Percentiles rank a stretch among this genome's conserved stretches.
Conservation (phyloP, 352 stramenopile species). For the Pythium aristosporum region DNA sequence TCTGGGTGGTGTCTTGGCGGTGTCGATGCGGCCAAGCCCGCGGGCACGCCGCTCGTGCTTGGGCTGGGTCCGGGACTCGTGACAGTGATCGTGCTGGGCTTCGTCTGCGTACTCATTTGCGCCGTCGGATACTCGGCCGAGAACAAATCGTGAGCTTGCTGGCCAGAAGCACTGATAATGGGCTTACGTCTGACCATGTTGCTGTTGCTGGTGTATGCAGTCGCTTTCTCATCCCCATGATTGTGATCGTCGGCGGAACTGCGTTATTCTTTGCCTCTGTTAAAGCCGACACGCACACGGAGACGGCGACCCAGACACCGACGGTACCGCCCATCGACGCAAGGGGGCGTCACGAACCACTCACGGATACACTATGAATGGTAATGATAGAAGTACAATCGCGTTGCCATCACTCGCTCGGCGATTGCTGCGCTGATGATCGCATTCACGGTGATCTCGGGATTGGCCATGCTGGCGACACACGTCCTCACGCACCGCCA, state of each 20-base stretch:
- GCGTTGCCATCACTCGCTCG: constrained; percentile 33
- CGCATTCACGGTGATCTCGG: constrained; percentile 34
- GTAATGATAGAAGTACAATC: constrained; percentile 36
- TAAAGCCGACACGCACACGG: constrained; percentile 25
- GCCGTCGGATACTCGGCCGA: constrained; percentile 31
- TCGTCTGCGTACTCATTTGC: constrained; percentile 34
- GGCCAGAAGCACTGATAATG: too few relatives aligned
- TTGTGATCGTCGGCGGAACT: constrained; percentile 27
- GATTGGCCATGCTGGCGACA: constrained; percentile 37
- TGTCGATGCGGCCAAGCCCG: not conserved
- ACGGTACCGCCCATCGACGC: not conserved
- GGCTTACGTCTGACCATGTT: not conserved
- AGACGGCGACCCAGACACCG: not conserved
- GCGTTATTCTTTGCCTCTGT: constrained; percentile 42
- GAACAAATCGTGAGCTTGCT: constrained; percentile 18
- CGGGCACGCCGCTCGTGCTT: constrained; percentile 20
- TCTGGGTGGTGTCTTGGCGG: not conserved
- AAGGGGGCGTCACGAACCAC: not conserved
- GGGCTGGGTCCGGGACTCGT: constrained; percentile 39
- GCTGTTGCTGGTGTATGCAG: constrained; percentile 10
- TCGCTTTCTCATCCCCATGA: constrained; percentile 27
- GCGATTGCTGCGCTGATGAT: constrained; percentile 39
- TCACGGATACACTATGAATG: not conserved
- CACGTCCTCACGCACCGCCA: constrained; percentile 36
- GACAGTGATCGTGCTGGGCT: constrained; percentile 34